Base-by-base conservation (phyloP, 345 rosid genomes). In the Euphorbia lathyris region DNA sequence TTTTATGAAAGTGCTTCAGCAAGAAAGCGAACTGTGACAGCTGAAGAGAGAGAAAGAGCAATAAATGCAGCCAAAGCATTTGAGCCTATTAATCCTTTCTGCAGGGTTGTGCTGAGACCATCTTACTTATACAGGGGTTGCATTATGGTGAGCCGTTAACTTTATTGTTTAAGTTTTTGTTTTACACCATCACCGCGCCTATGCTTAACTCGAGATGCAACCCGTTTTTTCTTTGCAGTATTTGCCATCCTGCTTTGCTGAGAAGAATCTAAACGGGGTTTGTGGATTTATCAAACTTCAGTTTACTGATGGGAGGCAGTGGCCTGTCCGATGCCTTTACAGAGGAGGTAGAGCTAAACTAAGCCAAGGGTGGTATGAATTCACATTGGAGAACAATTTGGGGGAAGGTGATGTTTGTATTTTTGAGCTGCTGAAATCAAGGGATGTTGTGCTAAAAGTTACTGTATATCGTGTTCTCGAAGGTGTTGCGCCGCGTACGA, bases 281-380 rank as follows among this genome's bases (percentile, higher is more conserved):
- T 87, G 91, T 0, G 97, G 95, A 34, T 91, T 86, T 78, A 91
- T 91, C 38, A 91, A 87, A 74, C 88, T 91, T 65, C 92, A 91
- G 79, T 82, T 83, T 17, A 74, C 91, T n/a, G 87, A 89, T 38
- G 90, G 88, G 66, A 89, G 74, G 73, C 93, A 89, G 69, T 91
- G 97, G 97, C 86, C 95, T 5, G 97, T 91, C n/a, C 86, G 97
- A 29, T 91, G 97, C 72, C 93, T 85, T 40, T 89, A 89, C 68
- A 87, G 76, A 85, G 97, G 90, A 29, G 97, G 97, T 53, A 81
- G 88, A 79, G 97, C 97, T 38, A 91, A 89, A 72, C 79, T 91
- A 58, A 89, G 95, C 71, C 93, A 85, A 78, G 97, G 97, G 53
- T 91, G 97, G 97, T 91, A 87, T n/a, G 95, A 91, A 71, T 91